Evolutionary conservation across 305 asterid species (phyloP).

Genomic region (Salvia sclarea): DNA sequence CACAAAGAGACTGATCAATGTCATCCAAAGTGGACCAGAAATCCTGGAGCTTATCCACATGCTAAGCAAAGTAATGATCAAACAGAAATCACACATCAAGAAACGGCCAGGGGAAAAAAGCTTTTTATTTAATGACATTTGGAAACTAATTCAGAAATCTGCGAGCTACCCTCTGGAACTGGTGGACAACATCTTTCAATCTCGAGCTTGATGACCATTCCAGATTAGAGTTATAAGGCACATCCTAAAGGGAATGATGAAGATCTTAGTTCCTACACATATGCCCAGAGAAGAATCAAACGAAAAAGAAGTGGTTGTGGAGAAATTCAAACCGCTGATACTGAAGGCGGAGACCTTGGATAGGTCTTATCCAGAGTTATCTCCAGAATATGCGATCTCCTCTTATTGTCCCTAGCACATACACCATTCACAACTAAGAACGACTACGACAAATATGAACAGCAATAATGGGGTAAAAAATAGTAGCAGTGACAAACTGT

Average conservation of each 20-base stretch:
- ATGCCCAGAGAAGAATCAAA: constrained; percentile 19
- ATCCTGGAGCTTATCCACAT: constrained; percentile 65
- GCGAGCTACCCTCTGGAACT: constrained; percentile 59
- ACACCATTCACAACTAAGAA: constrained; percentile 18
- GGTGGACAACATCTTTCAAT: constrained; percentile 58
- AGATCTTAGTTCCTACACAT: constrained; percentile 17
- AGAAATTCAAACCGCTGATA: constrained; percentile 59
- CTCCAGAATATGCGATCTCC: constrained; percentile 64
- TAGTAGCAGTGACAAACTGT: background rate
- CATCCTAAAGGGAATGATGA: constrained; percentile 48
- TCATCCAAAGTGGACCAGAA: constrained; percentile 72
- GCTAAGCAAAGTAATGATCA: constrained; percentile 44
- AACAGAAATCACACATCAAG: constrained; percentile 19
- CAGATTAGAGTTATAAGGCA: constrained; percentile 54
- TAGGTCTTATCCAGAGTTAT: constrained; percentile 57
- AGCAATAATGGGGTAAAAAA: background rate
- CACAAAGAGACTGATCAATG: constrained; percentile 62
- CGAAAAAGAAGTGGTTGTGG: constrained; percentile 22
- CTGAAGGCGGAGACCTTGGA: constrained; percentile 65
- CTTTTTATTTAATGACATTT: background rate
- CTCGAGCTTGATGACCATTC: constrained; percentile 64
- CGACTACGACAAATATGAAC: background rate
- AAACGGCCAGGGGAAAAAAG: background rate
- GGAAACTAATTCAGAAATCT: constrained; percentile 5
- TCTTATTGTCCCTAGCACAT: constrained; percentile 62